Conservation (phyloP, 2,329 filamentous ascomycete species). For the Fusarium phyllophilum region DNA sequence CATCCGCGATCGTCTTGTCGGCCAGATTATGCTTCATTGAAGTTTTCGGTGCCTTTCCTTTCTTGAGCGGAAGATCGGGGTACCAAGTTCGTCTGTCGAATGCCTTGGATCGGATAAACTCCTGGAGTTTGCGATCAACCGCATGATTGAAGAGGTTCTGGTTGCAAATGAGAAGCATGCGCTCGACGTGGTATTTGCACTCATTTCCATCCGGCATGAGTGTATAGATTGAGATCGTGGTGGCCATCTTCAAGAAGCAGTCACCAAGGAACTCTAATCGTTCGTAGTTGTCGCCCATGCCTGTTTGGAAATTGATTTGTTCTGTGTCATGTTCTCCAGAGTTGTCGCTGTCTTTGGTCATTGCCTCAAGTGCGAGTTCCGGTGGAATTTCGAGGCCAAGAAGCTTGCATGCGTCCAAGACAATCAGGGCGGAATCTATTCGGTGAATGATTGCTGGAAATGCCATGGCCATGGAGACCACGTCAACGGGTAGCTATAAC, state of each 20-base stretch:
- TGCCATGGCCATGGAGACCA: slow-evolving; percentile 78
- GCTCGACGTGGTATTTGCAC: slow-evolving; percentile 86
- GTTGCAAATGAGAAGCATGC: slow-evolving; percentile 93
- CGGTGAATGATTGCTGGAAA: slow-evolving; percentile 88
- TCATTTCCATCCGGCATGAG: slow-evolving; percentile 82
- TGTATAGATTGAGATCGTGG: slow-evolving; percentile 86
- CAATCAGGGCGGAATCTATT: slow-evolving; percentile 83
- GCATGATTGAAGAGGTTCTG: slow-evolving; percentile 86
- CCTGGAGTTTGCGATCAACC: slow-evolving; percentile 69
- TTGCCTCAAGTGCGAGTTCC: slow-evolving; percentile 81
- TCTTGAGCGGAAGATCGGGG: slow-evolving; percentile 77
- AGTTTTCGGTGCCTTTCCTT: slow-evolving; percentile 70
- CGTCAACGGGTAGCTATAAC: slow-evolving; percentile 69
- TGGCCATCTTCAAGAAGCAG: slow-evolving; percentile 94
- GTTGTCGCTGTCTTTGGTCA: slow-evolving; percentile 93
- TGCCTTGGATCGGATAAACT: slow-evolving; percentile 83
- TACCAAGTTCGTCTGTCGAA: slow-evolving; percentile 92
- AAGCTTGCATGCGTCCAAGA: slow-evolving; percentile 75
- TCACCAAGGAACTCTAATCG: slow-evolving; percentile 93
- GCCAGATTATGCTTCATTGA: slow-evolving; percentile 72
- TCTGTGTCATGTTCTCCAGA: slow-evolving; percentile 75
- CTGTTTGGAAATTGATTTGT: slow-evolving; percentile 78
- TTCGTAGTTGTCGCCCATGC: slow-evolving; percentile 96
- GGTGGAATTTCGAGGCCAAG: slow-evolving; percentile 73
- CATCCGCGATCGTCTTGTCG: slow-evolving; percentile 93